Evolutionary conservation across 208 protist genomes (phyloP).

Genomic region (Trichomonas vaginalis): DNA sequence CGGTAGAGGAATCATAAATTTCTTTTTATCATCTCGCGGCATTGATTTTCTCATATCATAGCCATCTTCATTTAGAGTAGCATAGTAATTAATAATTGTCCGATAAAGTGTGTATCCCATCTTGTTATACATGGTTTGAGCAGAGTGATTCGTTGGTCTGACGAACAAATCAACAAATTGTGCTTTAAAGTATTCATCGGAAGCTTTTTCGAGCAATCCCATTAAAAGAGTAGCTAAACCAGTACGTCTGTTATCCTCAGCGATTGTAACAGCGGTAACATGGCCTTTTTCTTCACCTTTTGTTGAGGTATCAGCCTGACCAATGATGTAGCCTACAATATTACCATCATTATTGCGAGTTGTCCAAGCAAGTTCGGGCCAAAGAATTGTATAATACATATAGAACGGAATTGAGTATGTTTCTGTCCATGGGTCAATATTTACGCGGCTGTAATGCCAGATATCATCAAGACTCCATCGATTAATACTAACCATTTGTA

Average conservation of each 20-base stretch:
- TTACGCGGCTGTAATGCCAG: not conserved
- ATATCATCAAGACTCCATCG: not conserved
- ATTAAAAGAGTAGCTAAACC: not conserved
- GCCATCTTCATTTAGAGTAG: not conserved
- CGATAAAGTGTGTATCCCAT: conserved; percentile 5
- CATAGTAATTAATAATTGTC: conserved; percentile 6
- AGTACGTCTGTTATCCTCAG: not conserved
- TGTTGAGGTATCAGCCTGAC: not conserved
- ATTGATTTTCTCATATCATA: conserved; percentile 9
- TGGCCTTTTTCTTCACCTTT: not conserved
- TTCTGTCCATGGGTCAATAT: conserved; percentile 13
- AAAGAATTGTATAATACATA: not conserved
- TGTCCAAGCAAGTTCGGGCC: not conserved
- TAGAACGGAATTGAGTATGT: conserved; percentile 15
- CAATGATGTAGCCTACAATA: conserved; percentile 14
- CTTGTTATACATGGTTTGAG: not conserved
- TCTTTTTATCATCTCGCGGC: not conserved
- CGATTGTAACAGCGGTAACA: conserved; percentile 2
- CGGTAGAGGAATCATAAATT: not conserved
- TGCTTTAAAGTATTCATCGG: not conserved
- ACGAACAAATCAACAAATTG: conserved; percentile 17
- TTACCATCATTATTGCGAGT: not conserved
- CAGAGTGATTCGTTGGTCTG: not conserved
- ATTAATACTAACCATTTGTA: not conserved
- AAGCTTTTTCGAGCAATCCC: not conserved